Base-by-base conservation (phyloP, 2,329 filamentous ascomycete species). In the Talaromyces verruculosus region DNA sequence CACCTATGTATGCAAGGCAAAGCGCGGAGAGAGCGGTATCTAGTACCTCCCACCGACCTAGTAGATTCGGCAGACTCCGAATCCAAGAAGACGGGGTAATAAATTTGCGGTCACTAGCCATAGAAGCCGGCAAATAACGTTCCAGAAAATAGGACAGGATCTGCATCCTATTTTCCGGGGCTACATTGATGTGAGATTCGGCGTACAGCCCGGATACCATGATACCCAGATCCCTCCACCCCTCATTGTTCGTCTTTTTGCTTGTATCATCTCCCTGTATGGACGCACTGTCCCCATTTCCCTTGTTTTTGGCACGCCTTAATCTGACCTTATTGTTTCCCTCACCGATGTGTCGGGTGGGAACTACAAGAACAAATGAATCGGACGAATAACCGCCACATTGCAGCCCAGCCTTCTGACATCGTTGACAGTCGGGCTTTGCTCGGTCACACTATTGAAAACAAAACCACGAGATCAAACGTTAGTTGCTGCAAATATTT, bases 1-100 rank as follows among this genome's bases (percentile, higher is more conserved):
- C 65, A 13, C 65, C 60, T 11, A 63, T 66, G 28, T 66, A 66
- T 37, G 65, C 65, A 49, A 66, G 55, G 17, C 65, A 66, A 7
- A 66, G 22, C 25, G 61, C 65, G 10, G 60, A 63, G 5, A 66
- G 25, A 19, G 65, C 65, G 13, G 65, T 55, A 39, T 66, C 65
- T 1, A 66, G 19, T 17, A 63, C 37, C 17, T 66, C 65, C 60
- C 65, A 66, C 22, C 53, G 65, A 41, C 65, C 65, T 22, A 66
- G 61, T 19, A 63, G 22, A n/a, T 28, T 58, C 39, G 65, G 65
- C n/a, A 66, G 43, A n/a, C 55, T 51, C 37, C 61, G 61, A 33
- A 66, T 57, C 65, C 65, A 66, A n/a, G 65, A 58, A 5, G 61
- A 66, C n/a, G 65, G 65, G 10, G 65, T 66, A 49, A 59, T 51